Conservation (phyloP, 2,329 filamentous ascomycete species). For the Trichoderma polysporum region DNA sequence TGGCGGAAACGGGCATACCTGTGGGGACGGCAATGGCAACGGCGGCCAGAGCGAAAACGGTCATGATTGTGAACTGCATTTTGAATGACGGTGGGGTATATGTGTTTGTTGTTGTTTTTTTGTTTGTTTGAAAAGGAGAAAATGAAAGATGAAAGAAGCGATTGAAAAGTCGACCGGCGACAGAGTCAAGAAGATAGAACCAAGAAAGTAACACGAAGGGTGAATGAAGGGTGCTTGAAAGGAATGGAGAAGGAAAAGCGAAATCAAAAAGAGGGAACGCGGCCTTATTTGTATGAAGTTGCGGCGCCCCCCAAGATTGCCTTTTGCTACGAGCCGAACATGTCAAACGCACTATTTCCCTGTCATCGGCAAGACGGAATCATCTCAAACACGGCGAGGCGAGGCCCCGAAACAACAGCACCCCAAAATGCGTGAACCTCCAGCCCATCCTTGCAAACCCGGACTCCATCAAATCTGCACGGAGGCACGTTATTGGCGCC, state of each 20-base stretch:
- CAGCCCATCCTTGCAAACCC: background rate
- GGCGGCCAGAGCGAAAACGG: conserved; percentile 48
- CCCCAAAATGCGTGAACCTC: background rate
- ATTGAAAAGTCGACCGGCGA: conserved; percentile 52
- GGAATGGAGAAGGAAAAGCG: conserved; percentile 6
- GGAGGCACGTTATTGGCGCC: background rate
- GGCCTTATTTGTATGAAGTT: conserved; percentile 20
- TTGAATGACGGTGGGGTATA: conserved; percentile 37
- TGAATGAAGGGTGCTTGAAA: conserved; percentile 19
- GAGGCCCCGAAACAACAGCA: conserved; percentile 13
- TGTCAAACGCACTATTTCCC: conserved; percentile 13
- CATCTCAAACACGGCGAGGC: conserved; percentile 16
- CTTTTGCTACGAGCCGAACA: background rate
- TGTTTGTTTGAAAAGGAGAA: background rate
- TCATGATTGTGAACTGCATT: conserved; percentile 54
- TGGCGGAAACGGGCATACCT: conserved; percentile 25
- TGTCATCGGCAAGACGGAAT: conserved; percentile 15
- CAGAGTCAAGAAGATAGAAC: conserved; percentile 29
- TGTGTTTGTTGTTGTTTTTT: conserved; percentile 3
- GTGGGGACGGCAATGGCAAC: conserved; percentile 44
- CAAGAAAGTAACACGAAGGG: conserved; percentile 21
- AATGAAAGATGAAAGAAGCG: conserved; percentile 27
- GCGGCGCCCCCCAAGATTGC: background rate
- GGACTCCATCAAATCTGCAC: background rate
- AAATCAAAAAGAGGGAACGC: conserved; percentile 12